These are phyloP conservation scores for Strigomonas culicis DNA, from an alignment of 208 protist genomes.

Conservation along the genomic window DNA sequence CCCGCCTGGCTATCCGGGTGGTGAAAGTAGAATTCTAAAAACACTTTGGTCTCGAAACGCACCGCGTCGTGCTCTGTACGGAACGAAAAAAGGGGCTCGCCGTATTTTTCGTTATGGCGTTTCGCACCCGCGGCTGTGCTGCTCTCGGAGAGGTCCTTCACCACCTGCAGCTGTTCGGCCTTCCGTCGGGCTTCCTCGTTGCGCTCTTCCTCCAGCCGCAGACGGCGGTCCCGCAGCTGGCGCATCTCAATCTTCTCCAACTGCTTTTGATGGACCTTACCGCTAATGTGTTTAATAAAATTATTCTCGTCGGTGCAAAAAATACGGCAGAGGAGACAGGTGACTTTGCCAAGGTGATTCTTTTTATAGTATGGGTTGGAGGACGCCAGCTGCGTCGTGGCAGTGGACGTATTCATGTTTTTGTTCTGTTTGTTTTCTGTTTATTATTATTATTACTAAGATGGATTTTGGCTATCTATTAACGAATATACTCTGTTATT, in stretches of 20 bases:
- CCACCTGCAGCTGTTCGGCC: conserved; percentile 39
- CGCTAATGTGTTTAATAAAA: conserved; percentile 72
- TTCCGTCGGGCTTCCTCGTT: conserved; percentile 34
- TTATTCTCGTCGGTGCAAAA: conserved; percentile 78
- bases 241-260: background rate
- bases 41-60: conserved; percentile 72
- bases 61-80: conserved; percentile 59
- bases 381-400: conserved; percentile 49
- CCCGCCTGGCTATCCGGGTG: conserved; percentile 26
- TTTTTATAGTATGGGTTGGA: conserved; percentile 70
- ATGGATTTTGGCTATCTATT: background rate
- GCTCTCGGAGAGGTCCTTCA: conserved; percentile 25
- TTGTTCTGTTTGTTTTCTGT: background rate
- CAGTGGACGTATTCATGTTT: conserved; percentile 7
- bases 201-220: conserved; percentile 37
- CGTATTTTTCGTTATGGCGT: conserved; percentile 23
- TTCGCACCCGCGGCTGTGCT: background rate
- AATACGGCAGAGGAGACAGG: conserved; percentile 75
- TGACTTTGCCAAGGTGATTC: conserved; percentile 82
- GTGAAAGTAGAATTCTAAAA: conserved; percentile 69
- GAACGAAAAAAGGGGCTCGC: conserved; percentile 59
- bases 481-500: background rate
- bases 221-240: background rate
- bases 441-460: background rate
- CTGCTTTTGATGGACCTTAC: conserved; percentile 67